Conservation (phyloP, 495 filamentous ascomycete genomes). For the Letharia lupina region DNA sequence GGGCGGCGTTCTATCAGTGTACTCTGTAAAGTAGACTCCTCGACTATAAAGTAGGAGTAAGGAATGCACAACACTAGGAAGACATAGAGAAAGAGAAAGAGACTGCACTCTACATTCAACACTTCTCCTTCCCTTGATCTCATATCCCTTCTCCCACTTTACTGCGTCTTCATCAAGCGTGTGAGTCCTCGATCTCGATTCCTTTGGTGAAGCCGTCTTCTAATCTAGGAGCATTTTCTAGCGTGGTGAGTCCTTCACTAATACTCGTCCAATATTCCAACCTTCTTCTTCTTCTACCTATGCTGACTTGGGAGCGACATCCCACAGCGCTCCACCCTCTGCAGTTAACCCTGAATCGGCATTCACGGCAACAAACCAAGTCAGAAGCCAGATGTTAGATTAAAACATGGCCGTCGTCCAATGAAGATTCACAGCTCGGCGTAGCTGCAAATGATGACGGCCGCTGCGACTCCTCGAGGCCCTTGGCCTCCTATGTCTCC, state of each 20-base stretch:
- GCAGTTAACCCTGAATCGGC: background rate
- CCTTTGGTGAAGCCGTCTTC: background rate
- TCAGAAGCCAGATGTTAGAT: no score
- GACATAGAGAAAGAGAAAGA: no score
- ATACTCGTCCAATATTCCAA: background rate
- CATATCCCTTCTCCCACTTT: no score
- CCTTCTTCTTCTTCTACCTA: background rate
- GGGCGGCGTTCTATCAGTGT: no score
- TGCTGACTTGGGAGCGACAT: background rate
- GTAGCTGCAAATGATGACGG: constrained; percentile 32
- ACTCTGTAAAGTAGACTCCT: no score
- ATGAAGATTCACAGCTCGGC: background rate
- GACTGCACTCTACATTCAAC: no score
- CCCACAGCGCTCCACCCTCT: background rate
- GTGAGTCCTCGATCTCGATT: background rate
- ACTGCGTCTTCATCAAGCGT: no score
- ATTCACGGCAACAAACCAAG: background rate
- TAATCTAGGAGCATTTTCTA: background rate
- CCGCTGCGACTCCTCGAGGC: constrained; percentile 36
- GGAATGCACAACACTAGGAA: no score
- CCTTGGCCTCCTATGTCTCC: constrained; percentile 36
- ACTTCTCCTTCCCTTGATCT: no score
- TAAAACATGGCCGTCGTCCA: background rate
- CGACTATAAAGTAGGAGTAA: no score
- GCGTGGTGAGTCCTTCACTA: background rate